Conservation (phyloP, 2,329 filamentous ascomycete genomes). For the Blastomyces gilchristii region DNA sequence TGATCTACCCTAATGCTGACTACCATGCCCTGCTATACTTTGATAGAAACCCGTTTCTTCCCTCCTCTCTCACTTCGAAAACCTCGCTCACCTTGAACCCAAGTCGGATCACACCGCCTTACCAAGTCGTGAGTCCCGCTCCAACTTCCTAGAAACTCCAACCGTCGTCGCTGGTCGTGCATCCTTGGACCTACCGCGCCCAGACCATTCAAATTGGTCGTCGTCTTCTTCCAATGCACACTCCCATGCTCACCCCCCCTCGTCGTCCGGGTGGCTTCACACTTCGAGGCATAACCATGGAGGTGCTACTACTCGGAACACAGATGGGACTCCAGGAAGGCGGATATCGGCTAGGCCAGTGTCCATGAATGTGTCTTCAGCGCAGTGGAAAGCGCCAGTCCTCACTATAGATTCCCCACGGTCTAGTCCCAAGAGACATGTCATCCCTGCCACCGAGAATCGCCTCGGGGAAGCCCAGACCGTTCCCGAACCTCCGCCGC, state of each 20-base stretch:
- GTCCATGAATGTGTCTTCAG: slow-evolving; percentile 35
- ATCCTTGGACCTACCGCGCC: slow-evolving; percentile 35
- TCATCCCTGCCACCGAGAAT: slow-evolving; percentile 1
- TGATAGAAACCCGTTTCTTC: slow-evolving; percentile 40
- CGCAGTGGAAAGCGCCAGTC: slow-evolving; percentile 33
- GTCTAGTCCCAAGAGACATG: slow-evolving; percentile 27
- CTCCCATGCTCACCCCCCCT: slow-evolving; percentile 1
- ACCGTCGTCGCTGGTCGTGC: slow-evolving; percentile 25
- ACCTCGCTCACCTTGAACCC: slow-evolving; percentile 28
- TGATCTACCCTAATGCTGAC: slow-evolving; percentile 10
- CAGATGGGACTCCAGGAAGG: slow-evolving; percentile 43
- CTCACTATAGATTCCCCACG: slow-evolving; percentile 36
- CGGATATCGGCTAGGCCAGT: slow-evolving; percentile 48
- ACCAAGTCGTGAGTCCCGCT: slow-evolving; percentile 19
- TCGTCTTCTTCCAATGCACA: neutral
- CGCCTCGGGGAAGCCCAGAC: neutral
- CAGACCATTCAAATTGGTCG: slow-evolving; percentile 32
- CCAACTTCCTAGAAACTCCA: slow-evolving; percentile 24
- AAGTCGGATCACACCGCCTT: slow-evolving; percentile 6
- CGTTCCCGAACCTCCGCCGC: neutral
- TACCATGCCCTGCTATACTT: slow-evolving; percentile 11
- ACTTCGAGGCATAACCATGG: slow-evolving; percentile 11
- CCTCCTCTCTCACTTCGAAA: slow-evolving; percentile 40
- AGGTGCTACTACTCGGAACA: neutral
- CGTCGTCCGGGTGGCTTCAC: slow-evolving; percentile 14